Base-by-base conservation (phyloP, 345 rosid species). In the Noccaea caerulescens region DNA sequence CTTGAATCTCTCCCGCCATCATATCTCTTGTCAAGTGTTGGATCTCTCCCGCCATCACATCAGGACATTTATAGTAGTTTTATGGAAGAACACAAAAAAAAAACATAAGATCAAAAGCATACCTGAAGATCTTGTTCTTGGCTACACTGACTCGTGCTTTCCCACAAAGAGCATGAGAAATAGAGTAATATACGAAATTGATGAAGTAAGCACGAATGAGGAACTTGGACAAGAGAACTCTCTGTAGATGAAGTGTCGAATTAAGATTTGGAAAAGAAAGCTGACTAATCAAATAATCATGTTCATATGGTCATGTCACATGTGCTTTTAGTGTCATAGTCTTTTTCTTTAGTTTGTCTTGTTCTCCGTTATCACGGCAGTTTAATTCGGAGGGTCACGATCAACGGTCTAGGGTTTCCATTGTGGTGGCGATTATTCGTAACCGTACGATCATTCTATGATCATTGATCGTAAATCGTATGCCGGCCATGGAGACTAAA, bases 1-100 rank as follows among this genome's bases (percentile, higher is more conserved):
- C 98, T 80, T 84, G 84, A 58, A 84, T 67, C 61, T 87, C 88
- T 72, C 86, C 88, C 52, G 85, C 86, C 97, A 89, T 91, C 68
- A 36, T 62, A 66, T 16, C 18, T 16, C 18, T 16, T 16, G 18
- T 16, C 18, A 16, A 16, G 18, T 16, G 18, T 16, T 16, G 18
- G 18, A 16, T 16, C 18, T 16, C 18, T 16, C 18, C 18, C 18
- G 18, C 18, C 18, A 16, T 16, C 18, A 16, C 18, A 16, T 64
- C 25, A 20, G 18, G 7, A 49, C 10, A 18, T 3, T 4, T 25
- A 23, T 12, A 61, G 39, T 25, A 42, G 38, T 8, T 23, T n/a
- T 12, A 42, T 69, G 20, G 4, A 38, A 36, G 36, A 51, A 41
- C 3, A 23, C 38, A 5, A 27, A 37, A 34, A 10, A 33, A 45